Conservation (phyloP, 176 grass and related monocot species). For the Urochloa ruziziensis region DNA sequence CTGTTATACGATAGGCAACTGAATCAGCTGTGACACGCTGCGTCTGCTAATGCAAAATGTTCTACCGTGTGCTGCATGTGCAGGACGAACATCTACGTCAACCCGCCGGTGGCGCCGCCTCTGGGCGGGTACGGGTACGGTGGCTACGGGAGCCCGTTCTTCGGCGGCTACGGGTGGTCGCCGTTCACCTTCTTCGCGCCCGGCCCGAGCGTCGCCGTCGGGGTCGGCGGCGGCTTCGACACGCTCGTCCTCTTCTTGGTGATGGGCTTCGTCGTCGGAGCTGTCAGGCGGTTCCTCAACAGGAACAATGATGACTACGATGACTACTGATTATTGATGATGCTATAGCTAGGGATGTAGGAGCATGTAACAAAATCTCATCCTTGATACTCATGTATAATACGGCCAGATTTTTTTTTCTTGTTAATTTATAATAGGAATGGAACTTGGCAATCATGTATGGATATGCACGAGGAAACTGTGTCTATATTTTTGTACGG, state of each 20-base stretch:
- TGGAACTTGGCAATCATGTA: background rate
- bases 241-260: conserved; percentile 63
- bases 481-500: background rate
- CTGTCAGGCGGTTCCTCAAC: conserved; percentile 61
- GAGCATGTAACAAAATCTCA: background rate
- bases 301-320: conserved; percentile 72
- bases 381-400: background rate
- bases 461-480: background rate
- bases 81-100: conserved; percentile 95
- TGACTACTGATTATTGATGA: conserved; percentile 33
- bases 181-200: conserved; percentile 88
- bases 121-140: conserved; percentile 87
- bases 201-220: conserved; percentile 69
- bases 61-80: background rate
- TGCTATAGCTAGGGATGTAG: background rate
- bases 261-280: conserved; percentile 46
- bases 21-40: background rate
- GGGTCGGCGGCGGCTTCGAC: conserved; percentile 82
- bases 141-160: conserved; percentile 38
- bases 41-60: background rate
- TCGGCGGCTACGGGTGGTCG: conserved; percentile 66
- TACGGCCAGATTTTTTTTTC: background rate
- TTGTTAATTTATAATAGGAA: background rate
- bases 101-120: conserved; percentile 84
- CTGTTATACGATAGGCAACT: background rate